These are phyloP conservation scores for Bretschneidera sinensis DNA, from an alignment of 345 rosid genomes.

Conservation along the genomic window DNA sequence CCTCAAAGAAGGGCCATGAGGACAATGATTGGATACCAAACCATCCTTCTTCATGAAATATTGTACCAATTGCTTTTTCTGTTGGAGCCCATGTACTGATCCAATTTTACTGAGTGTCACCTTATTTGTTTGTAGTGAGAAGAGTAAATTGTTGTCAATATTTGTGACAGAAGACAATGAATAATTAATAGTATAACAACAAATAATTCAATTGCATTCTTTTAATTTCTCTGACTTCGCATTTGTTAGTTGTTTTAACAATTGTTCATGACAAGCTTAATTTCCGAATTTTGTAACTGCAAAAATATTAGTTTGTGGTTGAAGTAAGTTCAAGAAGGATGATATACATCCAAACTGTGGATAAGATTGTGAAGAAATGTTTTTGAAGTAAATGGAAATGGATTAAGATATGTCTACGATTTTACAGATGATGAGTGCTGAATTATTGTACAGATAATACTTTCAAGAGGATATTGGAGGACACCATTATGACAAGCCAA, in stretches of 20 bases:
- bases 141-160: no score
- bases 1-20: conserved; percentile 1
- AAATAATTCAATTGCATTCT: no score
- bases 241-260: background rate
- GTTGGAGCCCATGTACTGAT: no score
- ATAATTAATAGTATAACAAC: background rate
- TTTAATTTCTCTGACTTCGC: background rate
- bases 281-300: no score
- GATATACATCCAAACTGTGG: background rate
- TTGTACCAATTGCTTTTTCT: background rate
- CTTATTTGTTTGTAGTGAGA: no score
- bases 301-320: no score
- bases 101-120: no score
- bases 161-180: no score
- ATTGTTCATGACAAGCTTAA: no score
- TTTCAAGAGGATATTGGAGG: conserved; percentile 20
- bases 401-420: background rate
- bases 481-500: conserved; percentile 22
- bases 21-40: background rate
- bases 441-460: conserved; percentile 14
- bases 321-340: background rate
- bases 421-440: conserved; percentile 8
- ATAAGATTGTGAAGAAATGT: background rate
- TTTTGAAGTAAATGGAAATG: background rate
- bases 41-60: background rate